Base-by-base conservation (phyloP, 805 yeast genomes). In the Yarrowia divulgata region DNA sequence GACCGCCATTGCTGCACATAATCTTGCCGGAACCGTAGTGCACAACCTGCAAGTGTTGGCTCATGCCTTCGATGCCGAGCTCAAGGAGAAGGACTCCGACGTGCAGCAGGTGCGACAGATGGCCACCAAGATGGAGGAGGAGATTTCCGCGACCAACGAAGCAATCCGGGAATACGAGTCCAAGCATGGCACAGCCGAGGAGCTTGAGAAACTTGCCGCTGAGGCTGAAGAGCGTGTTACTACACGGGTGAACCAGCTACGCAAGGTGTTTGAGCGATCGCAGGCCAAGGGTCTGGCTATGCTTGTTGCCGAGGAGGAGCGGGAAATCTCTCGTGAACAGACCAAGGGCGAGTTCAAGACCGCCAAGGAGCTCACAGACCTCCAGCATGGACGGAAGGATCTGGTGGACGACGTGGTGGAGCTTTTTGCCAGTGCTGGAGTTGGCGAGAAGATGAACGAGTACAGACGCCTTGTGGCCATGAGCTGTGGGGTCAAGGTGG, bases 381-480 rank as follows among this genome's bases (percentile, higher is more conserved):
- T 84, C 46, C 88, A 85, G 74, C 73, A 75, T 16, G 78, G 77
- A 29, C 79, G 87, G 45, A 74, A 80, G 60, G 73, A 75, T 52
- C 75, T 80, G 60, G 80, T 83, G 32, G 80, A 82, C 68, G 81
- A 83, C 66, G 84, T 91, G 16, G 84, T 88, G 9, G 81, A 83
- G 68, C 74, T 81, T 52, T 81, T 81, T 73, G 83, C 85, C 35
- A 77, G 83, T 48, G 80, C 84, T 0, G 82, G 82, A 23, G 83
- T 77, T 62, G 81, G 84, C 14, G 81, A 80, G 39, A 89, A 88
- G 77, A 88, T 91, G 86, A 85, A 87, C 74, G 92, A 91, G 76
- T 90, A 94, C 80, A 84, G 97, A 72, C 87, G 87, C 74, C 82
- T 94, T 71, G 88, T 95, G 52, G 85, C 94, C 32, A 80, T 87